Conservation (phyloP, 768 basidiomycete species). For the Grammothele lineata region DNA sequence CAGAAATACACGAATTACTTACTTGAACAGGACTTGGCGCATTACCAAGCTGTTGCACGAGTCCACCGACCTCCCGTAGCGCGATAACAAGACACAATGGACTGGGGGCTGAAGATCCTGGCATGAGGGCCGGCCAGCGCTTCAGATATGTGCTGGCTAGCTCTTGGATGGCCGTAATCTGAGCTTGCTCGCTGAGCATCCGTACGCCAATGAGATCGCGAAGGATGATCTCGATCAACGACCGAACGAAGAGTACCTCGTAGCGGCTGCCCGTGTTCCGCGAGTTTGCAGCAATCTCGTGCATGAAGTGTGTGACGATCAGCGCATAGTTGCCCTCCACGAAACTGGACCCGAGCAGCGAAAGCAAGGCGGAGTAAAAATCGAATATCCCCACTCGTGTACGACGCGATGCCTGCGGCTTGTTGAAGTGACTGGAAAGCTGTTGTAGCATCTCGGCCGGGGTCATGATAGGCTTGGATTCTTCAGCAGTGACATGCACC, state of each 20-base stretch:
- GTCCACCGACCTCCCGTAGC: conserved; percentile 77
- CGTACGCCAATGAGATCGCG: conserved; percentile 85
- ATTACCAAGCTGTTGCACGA: conserved; percentile 88
- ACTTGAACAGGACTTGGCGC: conserved; percentile 87
- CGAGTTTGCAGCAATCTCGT: conserved; percentile 65
- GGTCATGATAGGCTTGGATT: conserved; percentile 63
- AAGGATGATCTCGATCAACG: conserved; percentile 70
- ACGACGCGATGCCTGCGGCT: conserved; percentile 59
- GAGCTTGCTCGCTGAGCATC: conserved; percentile 90
- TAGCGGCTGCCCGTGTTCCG: conserved; percentile 56
- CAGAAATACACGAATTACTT: conserved; percentile 8
- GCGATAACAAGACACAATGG: conserved; percentile 68
- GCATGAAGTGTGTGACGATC: conserved; percentile 73
- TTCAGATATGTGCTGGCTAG: conserved; percentile 78
- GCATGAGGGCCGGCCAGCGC: conserved; percentile 92
- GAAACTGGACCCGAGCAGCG: conserved; percentile 68
- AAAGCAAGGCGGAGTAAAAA: conserved; percentile 77
- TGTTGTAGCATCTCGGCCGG: conserved; percentile 79
- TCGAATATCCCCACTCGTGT: conserved; percentile 85
- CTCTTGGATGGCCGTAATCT: conserved; percentile 88
- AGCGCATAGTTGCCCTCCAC: conserved; percentile 81
- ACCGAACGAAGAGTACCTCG: conserved; percentile 69
- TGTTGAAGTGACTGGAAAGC: conserved; percentile 80
- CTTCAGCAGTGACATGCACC: conserved; percentile 40
- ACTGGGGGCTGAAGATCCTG: conserved; percentile 69